Evolutionary conservation across 805 yeast genomes (phyloP), one percentile per base, ranked within the genome.

Genomic region (Lachancea sp.): DNA sequence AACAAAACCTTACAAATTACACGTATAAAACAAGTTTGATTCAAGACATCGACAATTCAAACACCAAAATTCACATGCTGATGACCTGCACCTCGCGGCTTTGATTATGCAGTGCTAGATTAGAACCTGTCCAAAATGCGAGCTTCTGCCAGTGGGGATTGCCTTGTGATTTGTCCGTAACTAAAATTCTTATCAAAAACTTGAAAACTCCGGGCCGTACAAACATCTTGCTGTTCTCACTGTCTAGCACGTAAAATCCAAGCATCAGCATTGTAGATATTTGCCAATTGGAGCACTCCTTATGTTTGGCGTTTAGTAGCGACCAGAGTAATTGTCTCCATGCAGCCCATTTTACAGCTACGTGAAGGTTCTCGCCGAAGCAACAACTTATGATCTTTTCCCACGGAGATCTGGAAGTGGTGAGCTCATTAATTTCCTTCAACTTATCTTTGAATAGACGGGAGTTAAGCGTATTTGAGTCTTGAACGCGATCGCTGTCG

Each of bases 331-430:
- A 33, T 32, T 52, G 56, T 30, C 58, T 48, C 61, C 60, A 55
- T 2, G 53, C 26, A 3, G 58, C 41, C 61, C 61, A 56, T 46
- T 52, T 51, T 5, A 56, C 16, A 28, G 55, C 42, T 8, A 55
- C 55, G 4, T 46, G 21, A 3, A 55, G 43, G 34, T 54, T 54
- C 9, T 42, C 40, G 8, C 53, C 44, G 9, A 55, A n/a, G 20
- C 46, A 43, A 5, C 58, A 55, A 26, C 51, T 48, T 36, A 54
- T 40, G 5, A 52, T 8, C 16, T 43, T 48, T 19, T 58, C 61
- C 20, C 48, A 34, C 4, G 48, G 17, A 1, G 56, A 35, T 20
- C 40, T 40, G 8, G 45, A 43, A 18, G 46, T 34, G 1, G 54
- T 43, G 5, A 57, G 26, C 34, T 56, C 60, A 25, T 54, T 51